These are phyloP conservation scores for Skeletonema tropicum DNA, from an alignment of 108 stramenopile species.

Conservation along the genomic window DNA sequence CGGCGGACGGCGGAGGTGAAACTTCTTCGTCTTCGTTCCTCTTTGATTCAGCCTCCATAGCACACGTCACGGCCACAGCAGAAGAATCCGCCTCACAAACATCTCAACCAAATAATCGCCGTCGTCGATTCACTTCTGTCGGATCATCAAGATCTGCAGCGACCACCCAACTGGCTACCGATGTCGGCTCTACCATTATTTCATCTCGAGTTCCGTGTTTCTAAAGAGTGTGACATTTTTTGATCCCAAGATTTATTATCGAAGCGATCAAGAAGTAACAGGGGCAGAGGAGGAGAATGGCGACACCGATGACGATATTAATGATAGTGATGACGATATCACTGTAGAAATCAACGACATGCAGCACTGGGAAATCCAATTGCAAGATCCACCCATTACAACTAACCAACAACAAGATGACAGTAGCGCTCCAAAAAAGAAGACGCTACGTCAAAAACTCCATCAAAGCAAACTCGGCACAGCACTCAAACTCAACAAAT, in stretches of 20 bases:
- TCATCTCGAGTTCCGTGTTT: constrained; percentile 38
- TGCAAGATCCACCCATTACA: too few relatives aligned
- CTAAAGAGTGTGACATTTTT: constrained; percentile 39
- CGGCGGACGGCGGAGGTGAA: too few relatives aligned
- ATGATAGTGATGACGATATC: background rate
- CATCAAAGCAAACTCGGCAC: background rate
- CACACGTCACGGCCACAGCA: background rate
- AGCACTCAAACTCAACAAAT: too few relatives aligned
- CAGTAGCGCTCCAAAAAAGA: background rate
- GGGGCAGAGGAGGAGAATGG: background rate
- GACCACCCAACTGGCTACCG: constrained; percentile 36
- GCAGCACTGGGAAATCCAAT: too few relatives aligned
- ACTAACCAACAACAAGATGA: constrained; percentile 7
- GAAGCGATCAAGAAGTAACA: background rate
- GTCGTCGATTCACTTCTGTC: too few relatives aligned
- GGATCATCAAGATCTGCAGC: constrained; percentile 15
- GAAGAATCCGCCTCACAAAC: background rate
- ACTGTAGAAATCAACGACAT: too few relatives aligned
- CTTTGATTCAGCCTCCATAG: constrained; percentile 6
- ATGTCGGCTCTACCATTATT: constrained; percentile 44
- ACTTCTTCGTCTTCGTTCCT: background rate
- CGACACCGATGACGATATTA: background rate
- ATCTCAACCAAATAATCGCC: too few relatives aligned
- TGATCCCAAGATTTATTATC: constrained; percentile 1
- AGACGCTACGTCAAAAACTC: background rate